Evolutionary conservation across 495 filamentous ascomycete genomes (phyloP), one percentile per base, ranked within the genome.

Genomic region (Neurospora sp.): DNA sequence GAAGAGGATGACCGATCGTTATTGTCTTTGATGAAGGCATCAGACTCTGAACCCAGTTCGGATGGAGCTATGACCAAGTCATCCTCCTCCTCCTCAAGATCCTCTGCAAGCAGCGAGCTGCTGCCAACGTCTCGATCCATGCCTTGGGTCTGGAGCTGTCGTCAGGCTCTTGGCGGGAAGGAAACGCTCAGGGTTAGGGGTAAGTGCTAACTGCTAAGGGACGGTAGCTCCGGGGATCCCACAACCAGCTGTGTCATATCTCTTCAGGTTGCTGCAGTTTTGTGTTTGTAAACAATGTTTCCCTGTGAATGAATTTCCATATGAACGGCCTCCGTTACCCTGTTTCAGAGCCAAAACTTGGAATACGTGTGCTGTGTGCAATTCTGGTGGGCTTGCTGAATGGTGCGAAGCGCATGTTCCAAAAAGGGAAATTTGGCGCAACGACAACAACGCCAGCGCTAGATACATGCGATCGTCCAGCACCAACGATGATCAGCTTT

Each of bases 321-420:
- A 41, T 4, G 38, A 39, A 8, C 22, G 10, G 40, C 10, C 12
- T 41, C 4, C 40, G 14, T 41, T 4, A 14, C 40, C 40, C 40
- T 0, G 0, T 0, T 14, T 12, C 4, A 3, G 12, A 12, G 12
- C 0, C 10, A 41, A 41, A 0, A 3, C 4, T 0, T 41, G 0
- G 3, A 41, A 41, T 41, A 10, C 41, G 41, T 17, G 41, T 27
- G 22, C 41, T 17, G 16, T 42, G 5, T 3, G 16, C 5, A 0
- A 42, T 2, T 17, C 44, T 59, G 48, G 4, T 1, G 3, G 3
- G 48, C 48, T 59, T 9, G 22, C 20, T 22, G 20, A 22, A 22
- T 27, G 22, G 22, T 35, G 53, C 12, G 22, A 35, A 35, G 53
- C 53, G 53, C 48, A 61, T 61, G 22, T 31, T 17, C 53, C 53